Evolutionary conservation across 2,329 filamentous ascomycete species (phyloP).

Genomic region (Beauveria caledonica): DNA sequence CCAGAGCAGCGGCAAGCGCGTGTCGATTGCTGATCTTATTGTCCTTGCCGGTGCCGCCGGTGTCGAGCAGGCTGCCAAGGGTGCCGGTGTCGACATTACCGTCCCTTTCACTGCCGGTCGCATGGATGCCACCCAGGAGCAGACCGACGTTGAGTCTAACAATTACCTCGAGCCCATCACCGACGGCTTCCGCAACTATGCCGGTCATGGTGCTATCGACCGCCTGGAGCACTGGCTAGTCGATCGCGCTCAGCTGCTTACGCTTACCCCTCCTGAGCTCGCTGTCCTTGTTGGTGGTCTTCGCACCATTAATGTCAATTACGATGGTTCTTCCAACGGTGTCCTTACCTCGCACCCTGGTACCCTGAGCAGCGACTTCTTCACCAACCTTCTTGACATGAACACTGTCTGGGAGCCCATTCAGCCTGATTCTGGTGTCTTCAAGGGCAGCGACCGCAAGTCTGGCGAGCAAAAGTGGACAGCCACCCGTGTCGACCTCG

Average conservation of each 20-base stretch:
- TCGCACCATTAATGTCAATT: constrained; percentile 62
- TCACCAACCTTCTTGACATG: constrained; percentile 67
- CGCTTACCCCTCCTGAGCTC: constrained; percentile 61
- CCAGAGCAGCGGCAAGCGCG: constrained; percentile 54
- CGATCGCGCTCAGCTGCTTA: constrained; percentile 64
- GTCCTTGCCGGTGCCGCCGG: constrained; percentile 65
- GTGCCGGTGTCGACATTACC: constrained; percentile 37
- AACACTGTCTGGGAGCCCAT: constrained; percentile 49
- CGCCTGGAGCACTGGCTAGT: constrained; percentile 62
- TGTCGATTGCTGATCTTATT: constrained; percentile 72
- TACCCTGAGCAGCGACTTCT: constrained; percentile 70
- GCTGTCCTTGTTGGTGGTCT: constrained; percentile 65
- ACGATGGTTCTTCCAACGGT: constrained; percentile 57
- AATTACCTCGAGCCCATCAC: constrained; percentile 56
- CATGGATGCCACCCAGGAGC: constrained; percentile 60
- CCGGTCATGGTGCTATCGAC: constrained; percentile 50
- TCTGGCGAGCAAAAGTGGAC: constrained; percentile 60
- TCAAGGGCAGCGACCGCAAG: constrained; percentile 57
- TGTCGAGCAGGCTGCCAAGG: constrained; percentile 59
- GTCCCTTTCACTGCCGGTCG: constrained; percentile 70
- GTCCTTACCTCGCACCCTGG: constrained; percentile 62
- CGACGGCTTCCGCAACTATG: constrained; percentile 79
- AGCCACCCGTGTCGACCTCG: constrained; percentile 58
- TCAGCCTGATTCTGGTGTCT: constrained; percentile 43
- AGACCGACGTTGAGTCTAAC: constrained; percentile 61